These are phyloP conservation scores for Artomyces pyxidatus DNA, from an alignment of 768 basidiomycete genomes.

Conservation along the genomic window DNA sequence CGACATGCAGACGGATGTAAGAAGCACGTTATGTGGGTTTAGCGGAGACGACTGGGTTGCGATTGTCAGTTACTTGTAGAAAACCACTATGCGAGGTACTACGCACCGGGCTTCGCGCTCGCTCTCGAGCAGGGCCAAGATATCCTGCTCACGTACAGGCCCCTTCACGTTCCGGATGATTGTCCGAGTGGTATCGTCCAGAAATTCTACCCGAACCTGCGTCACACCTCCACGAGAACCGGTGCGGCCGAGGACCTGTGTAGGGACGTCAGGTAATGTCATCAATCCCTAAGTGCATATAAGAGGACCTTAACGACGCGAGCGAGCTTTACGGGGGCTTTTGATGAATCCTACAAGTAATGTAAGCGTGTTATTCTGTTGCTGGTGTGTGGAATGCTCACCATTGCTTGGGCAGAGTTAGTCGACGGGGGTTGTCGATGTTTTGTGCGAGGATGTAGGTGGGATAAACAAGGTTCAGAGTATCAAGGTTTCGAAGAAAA, in stretches of 20 bases:
- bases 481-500: conserved; percentile 4
- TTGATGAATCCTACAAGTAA: conserved; percentile 61
- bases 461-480: conserved; percentile 24
- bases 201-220: conserved; percentile 98
- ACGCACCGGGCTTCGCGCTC: conserved; percentile 99
- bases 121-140: conserved; percentile 92
- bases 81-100: background rate
- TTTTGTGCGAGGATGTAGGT: conserved; percentile 20
- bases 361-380: conserved; percentile 11
- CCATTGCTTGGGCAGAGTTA: conserved; percentile 23
- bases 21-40: conserved; percentile 4
- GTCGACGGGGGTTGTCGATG: conserved; percentile 20
- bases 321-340: conserved; percentile 94
- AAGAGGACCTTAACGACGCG: conserved; percentile 90
- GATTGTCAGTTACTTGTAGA: background rate
- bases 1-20: conserved; percentile 4
- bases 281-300: too few relatives aligned
- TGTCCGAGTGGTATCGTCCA: conserved; percentile 92
- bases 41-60: conserved; percentile 26
- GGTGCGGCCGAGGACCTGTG: conserved; percentile 93
- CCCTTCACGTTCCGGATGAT: conserved; percentile 99
- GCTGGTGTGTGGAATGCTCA: conserved; percentile 8
- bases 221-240: conserved; percentile 99
- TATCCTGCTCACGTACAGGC: conserved; percentile 92
- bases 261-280: too few relatives aligned